Base-by-base conservation (phyloP, 352 stramenopile genomes). In the Blastocystis sp. region DNA sequence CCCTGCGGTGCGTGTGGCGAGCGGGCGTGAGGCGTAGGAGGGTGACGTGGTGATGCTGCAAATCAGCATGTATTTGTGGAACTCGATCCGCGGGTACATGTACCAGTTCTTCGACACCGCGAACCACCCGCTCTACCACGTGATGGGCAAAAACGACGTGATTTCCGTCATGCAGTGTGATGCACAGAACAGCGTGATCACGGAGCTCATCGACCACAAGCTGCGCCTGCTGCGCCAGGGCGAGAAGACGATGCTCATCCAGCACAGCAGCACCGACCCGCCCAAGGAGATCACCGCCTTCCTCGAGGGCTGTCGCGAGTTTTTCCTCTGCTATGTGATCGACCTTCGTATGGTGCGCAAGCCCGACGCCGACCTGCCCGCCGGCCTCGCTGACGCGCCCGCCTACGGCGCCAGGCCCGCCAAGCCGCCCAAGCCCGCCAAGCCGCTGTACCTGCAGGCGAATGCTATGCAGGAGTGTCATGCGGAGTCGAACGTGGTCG, bases 201-300 rank as follows among this genome's bases (percentile, higher is more conserved):
- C 74, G 11, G 74, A 84, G 52, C 23, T 84, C 0, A 84, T 84
- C 41, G 74, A 84, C 45, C 74, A 84, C 52, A 84, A 84, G 21
- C 28, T 84, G 11, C 65, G 69, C 40, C 74, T 84, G 10, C 67
- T 84, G 74, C 23, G 74, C 11, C 74, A 84, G 53, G 74, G 74
- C n/a, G 74, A 84, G 23, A 84, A 84, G 52, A 84, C 74, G 23
- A 84, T 84, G 74, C 67, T 84, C n/a, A 84, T 84, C 45, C 38
- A 69, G 45, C 74, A 67, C 56, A 84, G 74, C 23, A 67, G 52
- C 34, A 40, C 71, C 14, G 52, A 66, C 1, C 28, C 74, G 40
- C 74, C 74, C 17, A 84, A 84, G 53, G 56, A 84, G 23, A 7
- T 84, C 14, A 21, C 23, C 9, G 65, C 74, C 1, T 84, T 84